Conservation (phyloP, 768 basidiomycete species). For the Chalciporus chontae region DNA sequence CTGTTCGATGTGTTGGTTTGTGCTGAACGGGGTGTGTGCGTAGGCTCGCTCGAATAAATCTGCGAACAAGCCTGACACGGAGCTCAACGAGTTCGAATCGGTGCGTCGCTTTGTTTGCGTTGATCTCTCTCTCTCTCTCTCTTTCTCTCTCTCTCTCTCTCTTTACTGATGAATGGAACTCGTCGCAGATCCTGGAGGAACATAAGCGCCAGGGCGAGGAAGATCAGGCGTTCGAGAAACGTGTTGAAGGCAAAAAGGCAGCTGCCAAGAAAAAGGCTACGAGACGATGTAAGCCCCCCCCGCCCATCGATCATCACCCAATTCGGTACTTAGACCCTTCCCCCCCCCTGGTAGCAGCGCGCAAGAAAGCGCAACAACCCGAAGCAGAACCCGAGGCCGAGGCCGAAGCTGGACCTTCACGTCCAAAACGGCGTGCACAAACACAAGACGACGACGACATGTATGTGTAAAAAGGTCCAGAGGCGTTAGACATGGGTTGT, state of each 20-base stretch:
- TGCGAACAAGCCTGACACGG: slow-evolving; percentile 87
- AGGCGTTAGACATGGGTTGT: neutral
- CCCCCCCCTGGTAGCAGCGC: slow-evolving; percentile 19
- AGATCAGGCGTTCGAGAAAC: slow-evolving; percentile 86
- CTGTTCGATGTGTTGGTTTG: neutral
- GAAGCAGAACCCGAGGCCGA: slow-evolving; percentile 18
- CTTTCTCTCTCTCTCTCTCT: no score
- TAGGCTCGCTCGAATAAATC: slow-evolving; percentile 89
- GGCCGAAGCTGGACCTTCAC: neutral
- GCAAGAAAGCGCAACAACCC: slow-evolving; percentile 25
- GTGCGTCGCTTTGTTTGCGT: slow-evolving; percentile 36
- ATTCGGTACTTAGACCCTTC: neutral
- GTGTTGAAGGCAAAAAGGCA: slow-evolving; percentile 77
- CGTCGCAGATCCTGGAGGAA: slow-evolving; percentile 80
- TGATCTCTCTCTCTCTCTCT: neutral
- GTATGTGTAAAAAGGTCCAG: slow-evolving; percentile 15
- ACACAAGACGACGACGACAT: slow-evolving; percentile 19
- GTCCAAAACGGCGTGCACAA: slow-evolving; percentile 8
- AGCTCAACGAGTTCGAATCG: slow-evolving; percentile 91
- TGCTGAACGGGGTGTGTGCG: neutral
- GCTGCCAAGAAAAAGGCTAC: slow-evolving; percentile 75
- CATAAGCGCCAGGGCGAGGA: slow-evolving; percentile 83
- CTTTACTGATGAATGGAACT: slow-evolving; percentile 2
- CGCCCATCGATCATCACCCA: neutral
- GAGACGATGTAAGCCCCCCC: slow-evolving; percentile 34